Percentiles rank a stretch among this genome's conserved stretches.
Conservation (phyloP, 139 green algal species). For the Axilococcus clingmanii region DNA sequence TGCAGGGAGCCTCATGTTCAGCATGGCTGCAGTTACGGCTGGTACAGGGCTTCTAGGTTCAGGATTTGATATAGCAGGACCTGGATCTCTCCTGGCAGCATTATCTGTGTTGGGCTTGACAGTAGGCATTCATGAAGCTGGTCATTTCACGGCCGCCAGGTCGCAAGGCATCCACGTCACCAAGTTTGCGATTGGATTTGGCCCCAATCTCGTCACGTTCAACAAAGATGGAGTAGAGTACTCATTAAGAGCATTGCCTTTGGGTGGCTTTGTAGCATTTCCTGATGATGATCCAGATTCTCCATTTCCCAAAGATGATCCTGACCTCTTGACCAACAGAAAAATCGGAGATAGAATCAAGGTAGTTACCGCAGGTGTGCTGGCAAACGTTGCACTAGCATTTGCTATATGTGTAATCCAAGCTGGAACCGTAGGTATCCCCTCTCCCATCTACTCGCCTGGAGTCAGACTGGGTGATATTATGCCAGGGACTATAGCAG, state of each 20-base stretch:
- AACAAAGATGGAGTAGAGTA: constrained; percentile 86
- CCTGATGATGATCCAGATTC: constrained; percentile 86
- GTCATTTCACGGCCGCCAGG: constrained; percentile 83
- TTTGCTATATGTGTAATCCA: constrained; percentile 73
- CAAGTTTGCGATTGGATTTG: constrained; percentile 95
- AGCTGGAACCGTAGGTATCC: constrained; percentile 61
- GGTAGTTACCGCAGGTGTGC: constrained; percentile 87
- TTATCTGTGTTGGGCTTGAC: constrained; percentile 73
- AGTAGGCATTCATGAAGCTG: constrained; percentile 84
- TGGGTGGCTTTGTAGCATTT: constrained; percentile 96
- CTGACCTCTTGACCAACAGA: constrained; percentile 91
- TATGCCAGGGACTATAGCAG: constrained; percentile 31
- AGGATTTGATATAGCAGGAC: constrained; percentile 48
- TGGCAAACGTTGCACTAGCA: constrained; percentile 89
- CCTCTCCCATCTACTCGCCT: constrained; percentile 48
- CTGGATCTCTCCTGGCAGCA: constrained; percentile 48
- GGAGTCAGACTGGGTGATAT: constrained; percentile 68
- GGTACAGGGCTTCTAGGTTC: background rate
- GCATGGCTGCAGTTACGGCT: background rate
- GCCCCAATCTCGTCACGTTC: constrained; percentile 66
- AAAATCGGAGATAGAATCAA: constrained; percentile 56
- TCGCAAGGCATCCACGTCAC: constrained; percentile 85
- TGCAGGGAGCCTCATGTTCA: background rate
- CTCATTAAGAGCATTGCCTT: constrained; percentile 73
- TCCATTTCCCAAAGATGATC: constrained; percentile 59